A percentile compares a stretch with the other conserved stretches of the same genome.
phyloP scores from a whole-genome alignment of 148 eudicot species.

The Chenopodium album region DNA sequence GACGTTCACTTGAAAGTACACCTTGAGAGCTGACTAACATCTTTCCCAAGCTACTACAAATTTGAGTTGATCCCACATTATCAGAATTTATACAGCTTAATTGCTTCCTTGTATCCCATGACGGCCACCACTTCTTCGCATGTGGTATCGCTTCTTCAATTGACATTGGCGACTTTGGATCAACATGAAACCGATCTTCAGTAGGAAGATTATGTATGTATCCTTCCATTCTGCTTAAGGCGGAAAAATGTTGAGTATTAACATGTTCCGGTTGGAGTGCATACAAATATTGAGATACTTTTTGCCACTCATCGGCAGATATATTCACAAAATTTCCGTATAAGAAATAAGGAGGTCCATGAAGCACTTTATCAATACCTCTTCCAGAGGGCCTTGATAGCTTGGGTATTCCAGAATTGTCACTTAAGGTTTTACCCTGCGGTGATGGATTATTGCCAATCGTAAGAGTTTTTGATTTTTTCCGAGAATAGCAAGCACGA shows the following conservation, averaged over 20 bases:
- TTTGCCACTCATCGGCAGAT: constrained; percentile 61
- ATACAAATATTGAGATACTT: constrained; percentile 71
- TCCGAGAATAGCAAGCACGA: constrained; percentile 31
- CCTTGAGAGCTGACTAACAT: constrained; percentile 50
- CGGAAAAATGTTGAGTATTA: constrained; percentile 60
- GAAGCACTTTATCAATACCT: constrained; percentile 48
- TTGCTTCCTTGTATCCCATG: constrained; percentile 88
- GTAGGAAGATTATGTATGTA: constrained; percentile 84
- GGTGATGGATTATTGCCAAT: constrained; percentile 19
- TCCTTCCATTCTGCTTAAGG: constrained; percentile 80
- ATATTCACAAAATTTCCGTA: constrained; percentile 72
- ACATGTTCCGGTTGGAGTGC: constrained; percentile 71
- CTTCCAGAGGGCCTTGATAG: constrained; percentile 37
- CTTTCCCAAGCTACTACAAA: constrained; percentile 57
- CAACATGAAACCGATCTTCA: constrained; percentile 51
- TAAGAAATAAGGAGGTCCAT: constrained; percentile 75
- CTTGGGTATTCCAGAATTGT: constrained; percentile 30
- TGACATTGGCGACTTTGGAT: constrained; percentile 67
- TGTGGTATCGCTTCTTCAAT: constrained; percentile 71
- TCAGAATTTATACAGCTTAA: constrained; percentile 59
- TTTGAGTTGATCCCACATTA: constrained; percentile 39
- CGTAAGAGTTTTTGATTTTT: constrained; percentile 25
- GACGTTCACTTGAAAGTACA: constrained; percentile 51
- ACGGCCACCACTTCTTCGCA: constrained; percentile 80
- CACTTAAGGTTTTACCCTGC: constrained; percentile 20